phyloP scores from a whole-genome alignment of 208 protist genomes.

The Crithidia sp. region DNA sequence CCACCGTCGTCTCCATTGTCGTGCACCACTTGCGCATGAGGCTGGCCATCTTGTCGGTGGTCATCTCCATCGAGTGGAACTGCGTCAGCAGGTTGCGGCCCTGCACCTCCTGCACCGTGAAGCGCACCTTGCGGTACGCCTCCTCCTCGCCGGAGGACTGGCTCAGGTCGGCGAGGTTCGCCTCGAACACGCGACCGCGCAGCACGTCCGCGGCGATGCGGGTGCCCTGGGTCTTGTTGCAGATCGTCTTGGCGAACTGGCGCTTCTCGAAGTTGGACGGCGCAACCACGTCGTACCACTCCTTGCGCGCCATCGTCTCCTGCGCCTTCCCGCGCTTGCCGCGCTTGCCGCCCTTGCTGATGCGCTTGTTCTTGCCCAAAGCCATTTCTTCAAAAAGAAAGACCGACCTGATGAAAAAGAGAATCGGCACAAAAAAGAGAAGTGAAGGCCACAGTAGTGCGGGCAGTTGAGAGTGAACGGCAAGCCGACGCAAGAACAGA shows the following conservation, averaged over 20 bases:
- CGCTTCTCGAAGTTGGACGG: conserved; percentile 96
- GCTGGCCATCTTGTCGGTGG: conserved; percentile 97
- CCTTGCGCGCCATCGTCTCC: conserved; percentile 99
- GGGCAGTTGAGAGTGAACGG: no score
- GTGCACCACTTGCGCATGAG: conserved; percentile 99
- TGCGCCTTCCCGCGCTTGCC: conserved; percentile 91
- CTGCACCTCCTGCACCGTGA: conserved; percentile 97
- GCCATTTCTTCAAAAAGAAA: conserved; percentile 66
- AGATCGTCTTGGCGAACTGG: conserved; percentile 97
- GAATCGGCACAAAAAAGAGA: background rate
- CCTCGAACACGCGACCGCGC: conserved; percentile 82
- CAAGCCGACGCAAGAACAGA: no score
- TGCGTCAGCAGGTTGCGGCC: conserved; percentile 97
- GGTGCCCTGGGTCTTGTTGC: conserved; percentile 97
- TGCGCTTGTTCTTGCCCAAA: conserved; percentile 96
- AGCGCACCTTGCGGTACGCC: conserved; percentile 97
- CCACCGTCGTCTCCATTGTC: conserved; percentile 96
- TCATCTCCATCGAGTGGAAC: conserved; percentile 99
- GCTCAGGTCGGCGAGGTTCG: conserved; percentile 97
- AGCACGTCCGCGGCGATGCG: conserved; percentile 95
- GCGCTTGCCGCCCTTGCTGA: conserved; percentile 97
- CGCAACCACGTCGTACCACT: conserved; percentile 99
- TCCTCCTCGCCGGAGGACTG: conserved; percentile 76
- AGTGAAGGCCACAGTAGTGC: no score
- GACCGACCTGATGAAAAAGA: conserved; percentile 8